Percentiles rank a stretch among this genome's conserved stretches.
Conservation (phyloP, 805 yeast species). For the Suhomyces pyralidae region DNA sequence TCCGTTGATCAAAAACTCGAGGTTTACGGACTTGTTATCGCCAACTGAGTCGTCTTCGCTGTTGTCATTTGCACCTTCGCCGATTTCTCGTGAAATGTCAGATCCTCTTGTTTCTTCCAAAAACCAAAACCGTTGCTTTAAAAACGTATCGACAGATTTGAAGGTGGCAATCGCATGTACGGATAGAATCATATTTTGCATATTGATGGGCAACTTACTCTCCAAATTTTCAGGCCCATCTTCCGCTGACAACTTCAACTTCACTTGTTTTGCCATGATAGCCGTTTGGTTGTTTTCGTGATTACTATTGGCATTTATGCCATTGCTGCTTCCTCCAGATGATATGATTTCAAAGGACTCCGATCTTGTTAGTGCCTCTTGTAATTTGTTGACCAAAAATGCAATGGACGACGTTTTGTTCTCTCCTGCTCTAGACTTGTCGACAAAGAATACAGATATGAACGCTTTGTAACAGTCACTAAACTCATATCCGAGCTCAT, state of each 20-base stretch:
- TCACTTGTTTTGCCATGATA: conserved; percentile 69
- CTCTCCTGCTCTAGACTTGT: not conserved
- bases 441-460: conserved; percentile 33
- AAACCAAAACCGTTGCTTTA: conserved; percentile 40
- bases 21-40: conserved; percentile 15
- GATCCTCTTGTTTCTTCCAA: conserved; percentile 16
- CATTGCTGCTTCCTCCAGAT: conserved; percentile 32
- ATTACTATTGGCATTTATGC: not conserved
- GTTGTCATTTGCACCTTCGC: conserved; percentile 7
- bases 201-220: conserved; percentile 18
- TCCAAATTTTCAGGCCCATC: not conserved
- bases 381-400: conserved; percentile 55
- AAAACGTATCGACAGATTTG: conserved; percentile 47
- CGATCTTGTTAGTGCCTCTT: conserved; percentile 68
- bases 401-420: conserved; percentile 27
- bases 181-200: conserved; percentile 39
- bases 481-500: conserved; percentile 20
- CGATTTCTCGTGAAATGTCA: conserved; percentile 7
- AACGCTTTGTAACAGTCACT: conserved; percentile 46
- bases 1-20: conserved; percentile 59
- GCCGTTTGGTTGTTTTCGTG: conserved; percentile 42
- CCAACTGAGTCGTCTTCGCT: conserved; percentile 15
- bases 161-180: conserved; percentile 64
- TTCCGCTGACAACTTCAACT: conserved; percentile 45
- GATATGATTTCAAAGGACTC: conserved; percentile 68